phyloP scores from a whole-genome alignment of 176 grass and related monocot genomes.

The Rhipidocladum racemiflorum region DNA sequence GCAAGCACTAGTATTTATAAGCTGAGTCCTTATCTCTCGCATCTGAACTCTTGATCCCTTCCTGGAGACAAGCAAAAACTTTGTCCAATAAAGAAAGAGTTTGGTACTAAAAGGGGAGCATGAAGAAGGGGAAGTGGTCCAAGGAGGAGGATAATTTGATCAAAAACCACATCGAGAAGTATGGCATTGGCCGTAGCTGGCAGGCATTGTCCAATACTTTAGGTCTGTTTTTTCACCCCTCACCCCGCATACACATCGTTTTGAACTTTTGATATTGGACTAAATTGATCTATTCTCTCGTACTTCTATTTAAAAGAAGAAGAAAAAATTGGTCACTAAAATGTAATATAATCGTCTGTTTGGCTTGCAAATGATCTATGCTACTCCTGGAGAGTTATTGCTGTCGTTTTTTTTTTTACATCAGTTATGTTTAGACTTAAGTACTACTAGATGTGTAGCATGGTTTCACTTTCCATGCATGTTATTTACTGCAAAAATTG shows the following conservation, averaged over 20 bases:
- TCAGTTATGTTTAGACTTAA: neutral
- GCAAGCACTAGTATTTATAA: conserved; percentile 14
- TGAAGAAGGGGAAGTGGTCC: conserved; percentile 52
- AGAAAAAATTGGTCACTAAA: neutral
- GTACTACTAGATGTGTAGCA: neutral
- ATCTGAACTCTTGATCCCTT: conserved; percentile 36
- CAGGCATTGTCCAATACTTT: conserved; percentile 41
- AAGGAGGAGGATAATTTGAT: conserved; percentile 43
- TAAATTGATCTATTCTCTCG: neutral
- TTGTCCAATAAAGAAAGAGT: conserved; percentile 18
- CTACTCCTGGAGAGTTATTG: neutral
- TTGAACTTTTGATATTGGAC: neutral
- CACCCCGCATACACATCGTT: neutral
- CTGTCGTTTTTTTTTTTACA: neutral
- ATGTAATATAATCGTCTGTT: neutral
- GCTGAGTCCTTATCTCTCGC: neutral
- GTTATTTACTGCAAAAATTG: neutral
- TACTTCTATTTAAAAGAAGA: neutral
- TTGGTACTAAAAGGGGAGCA: conserved; percentile 1
- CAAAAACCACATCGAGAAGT: conserved; percentile 37
- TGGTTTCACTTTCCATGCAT: neutral
- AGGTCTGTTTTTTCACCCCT: conserved; percentile 28
- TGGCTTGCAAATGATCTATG: neutral
- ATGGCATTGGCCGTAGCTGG: conserved; percentile 51
- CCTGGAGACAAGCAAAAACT: conserved; percentile 18